Evolutionary conservation across 768 basidiomycete species (phyloP).

Genomic region (Tremella yokohamensis): DNA sequence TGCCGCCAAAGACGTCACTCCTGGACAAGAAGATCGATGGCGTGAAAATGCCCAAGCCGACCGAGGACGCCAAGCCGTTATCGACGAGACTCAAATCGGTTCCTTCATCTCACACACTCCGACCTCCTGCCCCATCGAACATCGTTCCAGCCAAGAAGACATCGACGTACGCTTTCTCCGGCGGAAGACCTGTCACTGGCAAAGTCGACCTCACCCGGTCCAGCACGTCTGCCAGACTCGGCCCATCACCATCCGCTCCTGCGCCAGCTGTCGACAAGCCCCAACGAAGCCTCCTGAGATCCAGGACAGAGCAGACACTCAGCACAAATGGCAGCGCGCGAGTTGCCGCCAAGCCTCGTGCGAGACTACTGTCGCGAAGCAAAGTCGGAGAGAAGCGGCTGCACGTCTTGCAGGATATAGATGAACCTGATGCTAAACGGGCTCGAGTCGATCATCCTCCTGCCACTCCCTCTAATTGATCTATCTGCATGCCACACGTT

Average conservation of each 20-base stretch:
- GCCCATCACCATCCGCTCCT: too few relatives aligned
- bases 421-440: not conserved
- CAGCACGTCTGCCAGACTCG: not conserved
- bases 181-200: constrained; percentile 2
- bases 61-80: not conserved
- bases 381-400: constrained; percentile 3
- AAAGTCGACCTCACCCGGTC: constrained; percentile 3
- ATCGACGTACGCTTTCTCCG: constrained; percentile 1
- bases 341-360: too few relatives aligned
- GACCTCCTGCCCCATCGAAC: not conserved
- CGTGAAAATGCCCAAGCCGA: not conserved
- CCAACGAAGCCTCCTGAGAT: too few relatives aligned
- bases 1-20: not conserved
- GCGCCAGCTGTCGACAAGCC: too few relatives aligned
- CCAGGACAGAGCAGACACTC: too few relatives aligned
- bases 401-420: constrained; percentile 1
- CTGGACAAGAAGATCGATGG: not conserved
- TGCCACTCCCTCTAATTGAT: not conserved
- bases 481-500: not conserved
- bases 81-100: constrained; percentile 1
- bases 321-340: too few relatives aligned
- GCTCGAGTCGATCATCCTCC: not conserved
- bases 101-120: not conserved
- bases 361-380: too few relatives aligned
- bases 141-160: not conserved